phyloP scores from a whole-genome alignment of 2,329 filamentous ascomycete genomes.

The Chaetomium strumarium region DNA sequence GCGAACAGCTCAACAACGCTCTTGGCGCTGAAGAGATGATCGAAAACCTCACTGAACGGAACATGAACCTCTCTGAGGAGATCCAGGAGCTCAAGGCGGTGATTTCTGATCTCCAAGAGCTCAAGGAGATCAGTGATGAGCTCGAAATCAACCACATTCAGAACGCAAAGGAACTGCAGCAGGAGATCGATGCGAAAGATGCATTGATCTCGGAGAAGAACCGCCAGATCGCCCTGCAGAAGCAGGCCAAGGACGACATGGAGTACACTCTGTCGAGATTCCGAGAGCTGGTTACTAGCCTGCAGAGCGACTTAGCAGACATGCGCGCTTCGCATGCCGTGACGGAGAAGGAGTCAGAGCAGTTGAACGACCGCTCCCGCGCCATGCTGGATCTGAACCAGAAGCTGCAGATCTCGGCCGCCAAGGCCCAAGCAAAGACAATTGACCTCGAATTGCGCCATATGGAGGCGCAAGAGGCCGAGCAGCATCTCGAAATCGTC shows the following conservation, averaged over 20 bases:
- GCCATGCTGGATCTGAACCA: conserved; percentile 97
- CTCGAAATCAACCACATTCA: conserved; percentile 90
- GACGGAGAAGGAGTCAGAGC: conserved; percentile 86
- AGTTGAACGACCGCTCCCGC: conserved; percentile 79
- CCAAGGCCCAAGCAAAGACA: conserved; percentile 88
- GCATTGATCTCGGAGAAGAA: conserved; percentile 75
- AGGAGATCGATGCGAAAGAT: conserved; percentile 87
- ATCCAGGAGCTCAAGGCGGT: conserved; percentile 75
- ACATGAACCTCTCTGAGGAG: conserved; percentile 74
- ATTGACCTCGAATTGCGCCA: conserved; percentile 85
- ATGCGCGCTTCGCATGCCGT: conserved; percentile 89
- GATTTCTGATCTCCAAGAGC: conserved; percentile 79
- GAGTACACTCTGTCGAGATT: conserved; percentile 87
- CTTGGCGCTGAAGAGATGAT: conserved; percentile 90
- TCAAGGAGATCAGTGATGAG: conserved; percentile 92
- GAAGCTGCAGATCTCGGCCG: conserved; percentile 83
- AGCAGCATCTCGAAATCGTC: conserved; percentile 82
- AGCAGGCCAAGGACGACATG: conserved; percentile 75
- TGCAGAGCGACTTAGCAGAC: conserved; percentile 84
- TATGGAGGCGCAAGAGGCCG: conserved; percentile 81
- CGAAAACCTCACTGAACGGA: conserved; percentile 82
- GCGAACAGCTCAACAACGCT: conserved; percentile 84
- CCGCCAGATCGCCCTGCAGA: conserved; percentile 67
- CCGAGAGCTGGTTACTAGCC: conserved; percentile 76
- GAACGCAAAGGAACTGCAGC: conserved; percentile 88